Base-by-base conservation (phyloP, 2,329 filamentous ascomycete species). In the Emmonsia crescens region DNA sequence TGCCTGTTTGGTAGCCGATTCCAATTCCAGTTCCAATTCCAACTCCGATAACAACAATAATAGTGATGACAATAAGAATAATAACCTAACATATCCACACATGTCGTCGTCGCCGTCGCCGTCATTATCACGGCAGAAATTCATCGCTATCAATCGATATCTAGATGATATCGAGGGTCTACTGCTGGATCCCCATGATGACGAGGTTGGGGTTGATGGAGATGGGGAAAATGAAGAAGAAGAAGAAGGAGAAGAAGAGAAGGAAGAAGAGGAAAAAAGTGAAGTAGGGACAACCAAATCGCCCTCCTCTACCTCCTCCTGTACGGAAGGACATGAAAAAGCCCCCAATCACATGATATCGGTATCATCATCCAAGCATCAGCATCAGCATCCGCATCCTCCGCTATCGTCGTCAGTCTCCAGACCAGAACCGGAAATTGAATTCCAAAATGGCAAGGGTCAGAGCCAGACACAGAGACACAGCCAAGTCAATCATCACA, bases 121-220 rank as follows among this genome's bases (percentile, higher is more conserved):
- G 27, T 55, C 33, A 38, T 31, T 44, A 14, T 57, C 55, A 40
- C 55, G 1, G 24, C 55, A 57, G 27, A 57, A 57, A 57, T 44
- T 14, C 31, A 57, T 57, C 19, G 55, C 36, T 21, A 57, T 57
- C 36, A 42, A 57, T 19, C 24, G 40, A 21, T 33, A 46, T 46
- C 71, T 78, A 29, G 73, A 76, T 51, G 70, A 68, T 49, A 72
- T 78, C 36, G 76, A 78, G 59, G 60, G 19, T 21, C 52, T 64
- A 5, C 64, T 72, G 31, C 63, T 72, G 5, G 68, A 73, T 54
- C 67, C 68, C 16, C 66, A 59, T 36, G n/a, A 9, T 21, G 44
- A 19, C 42, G 48, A 51, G 57, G n/a, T 40, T 24, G 57, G 12
- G n/a, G 16, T 19, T 27, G 14, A 24, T 19, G 31, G 12, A 38